Evolutionary conservation across 495 filamentous ascomycete genomes (phyloP).

Genomic region (Tuber indicum): DNA sequence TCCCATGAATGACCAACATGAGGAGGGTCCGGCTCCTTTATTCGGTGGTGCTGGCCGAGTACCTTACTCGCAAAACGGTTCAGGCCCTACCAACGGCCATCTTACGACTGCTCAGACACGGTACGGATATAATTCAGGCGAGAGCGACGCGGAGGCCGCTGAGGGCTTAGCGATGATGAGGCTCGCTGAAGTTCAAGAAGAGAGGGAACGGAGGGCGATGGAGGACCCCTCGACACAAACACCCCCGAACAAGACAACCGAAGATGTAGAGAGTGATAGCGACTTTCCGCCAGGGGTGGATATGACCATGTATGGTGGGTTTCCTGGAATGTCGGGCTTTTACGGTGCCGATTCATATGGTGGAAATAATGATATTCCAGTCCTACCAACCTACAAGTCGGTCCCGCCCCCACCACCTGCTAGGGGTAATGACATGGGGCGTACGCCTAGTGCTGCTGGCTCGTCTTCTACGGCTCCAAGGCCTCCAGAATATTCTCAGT

Average conservation of each 20-base stretch:
- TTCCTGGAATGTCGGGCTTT: constrained; percentile 32
- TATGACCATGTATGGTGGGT: constrained; percentile 57
- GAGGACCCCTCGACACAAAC: constrained; percentile 26
- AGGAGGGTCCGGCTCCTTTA: constrained; percentile 28
- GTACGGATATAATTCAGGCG: constrained; percentile 47
- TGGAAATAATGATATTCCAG: constrained; percentile 36
- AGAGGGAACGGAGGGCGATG: constrained; percentile 20
- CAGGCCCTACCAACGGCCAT: constrained; percentile 51
- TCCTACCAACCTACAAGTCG: constrained; percentile 41
- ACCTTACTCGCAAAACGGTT: constrained; percentile 44
- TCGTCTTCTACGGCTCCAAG: constrained; percentile 43
- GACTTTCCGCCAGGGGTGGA: constrained; percentile 66
- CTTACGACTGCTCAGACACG: constrained; percentile 47
- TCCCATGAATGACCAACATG: constrained; percentile 27
- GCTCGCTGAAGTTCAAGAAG: constrained; percentile 70
- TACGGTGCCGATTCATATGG: constrained; percentile 29
- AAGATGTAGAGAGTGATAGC: constrained; percentile 57
- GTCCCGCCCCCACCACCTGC: constrained; percentile 39
- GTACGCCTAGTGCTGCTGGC: constrained; percentile 38
- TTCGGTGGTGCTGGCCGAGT: constrained; percentile 30
- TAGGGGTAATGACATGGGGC: constrained; percentile 39
- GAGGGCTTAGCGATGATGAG: constrained; percentile 78
- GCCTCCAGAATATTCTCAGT: constrained; percentile 41
- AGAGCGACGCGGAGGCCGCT: constrained; percentile 85
- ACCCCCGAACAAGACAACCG: constrained; percentile 44